These are phyloP conservation scores for Tylopilus sp. DNA, from an alignment of 1,284 basidiomycete species.

Conservation along the genomic window DNA sequence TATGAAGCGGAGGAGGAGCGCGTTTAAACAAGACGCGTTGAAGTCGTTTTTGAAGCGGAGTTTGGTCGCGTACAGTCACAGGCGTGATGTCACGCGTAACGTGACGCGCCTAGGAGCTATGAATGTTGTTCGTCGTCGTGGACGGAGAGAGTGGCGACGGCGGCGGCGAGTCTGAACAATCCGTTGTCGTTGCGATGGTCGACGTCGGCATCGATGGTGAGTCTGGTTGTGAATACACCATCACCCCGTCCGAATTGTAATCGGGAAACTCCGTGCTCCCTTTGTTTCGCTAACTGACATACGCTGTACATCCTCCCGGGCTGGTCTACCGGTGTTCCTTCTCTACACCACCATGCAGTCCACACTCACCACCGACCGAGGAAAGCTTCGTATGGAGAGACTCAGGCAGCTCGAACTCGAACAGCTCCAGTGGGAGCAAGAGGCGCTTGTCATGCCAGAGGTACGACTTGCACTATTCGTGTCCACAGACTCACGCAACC, in stretches of 20 bases:
- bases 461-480: slow-evolving; percentile 33
- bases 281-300: not conserved
- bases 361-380: slow-evolving; percentile 31
- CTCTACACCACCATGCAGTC: slow-evolving; percentile 28
- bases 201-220: not conserved
- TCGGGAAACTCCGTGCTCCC: slow-evolving; percentile 21
- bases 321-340: slow-evolving; percentile 18
- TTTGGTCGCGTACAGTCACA: slow-evolving; percentile 42
- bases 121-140: slow-evolving; percentile 14
- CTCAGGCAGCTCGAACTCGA: slow-evolving; percentile 52
- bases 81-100: slow-evolving; percentile 38
- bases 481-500: slow-evolving; percentile 12
- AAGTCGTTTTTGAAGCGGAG: slow-evolving; percentile 46
- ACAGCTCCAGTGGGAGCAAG: slow-evolving; percentile 55
- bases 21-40: slow-evolving; percentile 33
- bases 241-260: slow-evolving; percentile 15
- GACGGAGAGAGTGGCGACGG: slow-evolving; percentile 10
- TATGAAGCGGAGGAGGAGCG: slow-evolving; percentile 17
- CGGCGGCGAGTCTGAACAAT: not conserved
- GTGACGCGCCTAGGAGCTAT: slow-evolving; percentile 36
- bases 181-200: not conserved
- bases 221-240: slow-evolving; percentile 11
- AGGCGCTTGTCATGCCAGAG: slow-evolving; percentile 59
- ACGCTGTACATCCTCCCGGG: slow-evolving; percentile 1
- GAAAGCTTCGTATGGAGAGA: slow-evolving; percentile 41